Conservation (phyloP, 2,329 filamentous ascomycete species). For the Hymenoscyphus albidus region DNA sequence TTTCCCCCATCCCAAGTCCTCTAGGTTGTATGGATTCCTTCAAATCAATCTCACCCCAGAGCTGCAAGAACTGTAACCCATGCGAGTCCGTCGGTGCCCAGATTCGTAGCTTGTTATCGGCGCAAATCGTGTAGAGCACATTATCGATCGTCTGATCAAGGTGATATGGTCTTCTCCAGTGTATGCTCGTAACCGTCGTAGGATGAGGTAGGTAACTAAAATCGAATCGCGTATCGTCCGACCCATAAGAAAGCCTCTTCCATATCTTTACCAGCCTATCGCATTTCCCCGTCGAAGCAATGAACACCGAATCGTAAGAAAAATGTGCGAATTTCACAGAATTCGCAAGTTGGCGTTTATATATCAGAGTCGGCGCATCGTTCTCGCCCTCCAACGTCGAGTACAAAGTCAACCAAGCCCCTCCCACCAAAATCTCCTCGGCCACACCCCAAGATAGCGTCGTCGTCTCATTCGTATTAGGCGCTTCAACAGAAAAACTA, state of each 20-base stretch:
- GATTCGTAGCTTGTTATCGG: constrained; percentile 74
- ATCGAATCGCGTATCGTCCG: constrained; percentile 81
- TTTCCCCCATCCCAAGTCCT: constrained; percentile 16
- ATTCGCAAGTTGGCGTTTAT: constrained; percentile 72
- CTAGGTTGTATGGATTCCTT: constrained; percentile 58
- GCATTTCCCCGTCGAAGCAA: constrained; percentile 73
- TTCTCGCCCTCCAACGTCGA: constrained; percentile 38
- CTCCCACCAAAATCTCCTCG: constrained; percentile 80
- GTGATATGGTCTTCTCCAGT: constrained; percentile 80
- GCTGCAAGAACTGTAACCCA: constrained; percentile 66
- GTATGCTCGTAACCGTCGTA: constrained; percentile 70
- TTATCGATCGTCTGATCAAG: constrained; percentile 77
- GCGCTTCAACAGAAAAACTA: constrained; percentile 48
- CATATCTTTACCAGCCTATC: constrained; percentile 90
- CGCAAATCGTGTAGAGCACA: constrained; percentile 83
- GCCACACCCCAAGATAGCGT: constrained; percentile 82
- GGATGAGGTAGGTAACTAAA: constrained; percentile 88
- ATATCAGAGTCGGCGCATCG: constrained; percentile 53
- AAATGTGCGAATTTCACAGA: constrained; percentile 70
- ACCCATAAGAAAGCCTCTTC: constrained; percentile 80
- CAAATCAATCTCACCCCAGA: constrained; percentile 80
- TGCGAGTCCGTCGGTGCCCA: constrained; percentile 77
- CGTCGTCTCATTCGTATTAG: constrained; percentile 40
- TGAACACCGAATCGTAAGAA: constrained; percentile 82
- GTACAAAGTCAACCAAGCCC: constrained; percentile 67